A percentile compares a stretch with the other conserved stretches of the same genome.
phyloP scores from a whole-genome alignment of 2,329 filamentous ascomycete species.

The Hypoxylon sp. region DNA sequence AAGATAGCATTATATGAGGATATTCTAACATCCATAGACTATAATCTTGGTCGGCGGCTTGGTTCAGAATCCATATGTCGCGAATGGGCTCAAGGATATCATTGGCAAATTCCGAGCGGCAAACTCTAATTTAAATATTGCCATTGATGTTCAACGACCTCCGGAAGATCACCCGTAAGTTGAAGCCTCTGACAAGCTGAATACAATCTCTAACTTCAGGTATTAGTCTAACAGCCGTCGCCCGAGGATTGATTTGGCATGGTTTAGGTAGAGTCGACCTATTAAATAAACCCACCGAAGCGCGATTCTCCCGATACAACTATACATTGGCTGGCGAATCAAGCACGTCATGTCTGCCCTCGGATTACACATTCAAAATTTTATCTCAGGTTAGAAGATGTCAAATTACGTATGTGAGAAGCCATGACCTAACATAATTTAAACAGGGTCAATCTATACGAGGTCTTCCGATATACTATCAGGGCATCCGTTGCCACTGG shows the following conservation, averaged over 20 bases:
- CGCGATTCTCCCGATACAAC: neutral
- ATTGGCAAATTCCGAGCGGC: neutral
- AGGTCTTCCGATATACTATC: neutral
- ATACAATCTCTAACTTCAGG: neutral
- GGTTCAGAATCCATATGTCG: neutral
- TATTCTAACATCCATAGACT: neutral
- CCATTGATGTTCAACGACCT: neutral
- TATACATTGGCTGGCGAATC: neutral
- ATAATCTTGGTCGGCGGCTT: neutral
- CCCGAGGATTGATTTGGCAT: neutral
- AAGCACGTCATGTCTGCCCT: neutral
- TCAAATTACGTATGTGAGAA: neutral
- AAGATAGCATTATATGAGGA: neutral
- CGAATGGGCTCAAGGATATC: neutral
- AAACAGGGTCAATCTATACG: neutral
- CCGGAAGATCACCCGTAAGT: neutral
- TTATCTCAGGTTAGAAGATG: neutral
- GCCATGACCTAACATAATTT: neutral
- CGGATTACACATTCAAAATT: neutral
- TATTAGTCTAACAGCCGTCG: neutral
- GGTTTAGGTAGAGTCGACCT: neutral
- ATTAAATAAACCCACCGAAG: neutral
- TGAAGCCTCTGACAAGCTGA: neutral
- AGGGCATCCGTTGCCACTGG: neutral
- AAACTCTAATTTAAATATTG: neutral